Evolutionary conservation across 257 asterid species (phyloP), one percentile per base, ranked within the genome.

Genomic region (Plantago elongata): DNA sequence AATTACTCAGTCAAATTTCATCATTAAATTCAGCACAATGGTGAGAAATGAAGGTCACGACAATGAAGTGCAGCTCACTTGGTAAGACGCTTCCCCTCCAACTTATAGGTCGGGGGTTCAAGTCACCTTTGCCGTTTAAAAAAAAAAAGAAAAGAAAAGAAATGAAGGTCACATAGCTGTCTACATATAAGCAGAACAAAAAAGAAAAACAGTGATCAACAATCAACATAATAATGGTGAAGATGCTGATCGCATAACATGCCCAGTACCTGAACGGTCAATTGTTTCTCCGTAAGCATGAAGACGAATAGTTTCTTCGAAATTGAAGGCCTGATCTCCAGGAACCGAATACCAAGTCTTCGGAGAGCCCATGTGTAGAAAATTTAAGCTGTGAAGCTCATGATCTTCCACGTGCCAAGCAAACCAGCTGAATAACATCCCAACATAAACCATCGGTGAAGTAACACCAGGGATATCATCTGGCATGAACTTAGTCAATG

Each of bases 351-450:
- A 93, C 99, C 99, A 93, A 57, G 99, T 87, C 77, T 93, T 93
- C 16, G 97, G 85, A 71, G 96, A 85, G 74, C 99, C 99, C 71
- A 77, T 72, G 65, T 93, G 99, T 72, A 87, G 94, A 79, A 77
- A 93, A 82, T 93, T 93, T 78, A 93, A 77, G 78, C 99, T 93
- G 69, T 93, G 99, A 73, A 93, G 99, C 77, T 93, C 99, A 40
- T 93, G 99, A 77, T 93, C 99, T 79, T 93, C 99, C 62, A 93
- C 99, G 75, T 93, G 99, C 99, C 99, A 93, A 43, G 99, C 97
- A 84, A 89, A 93, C 99, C 99, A 93, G 75, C 99, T 93, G 84
- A 87, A 93, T 74, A 93, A 61, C 99, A 93, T 93, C 64, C 99
- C 99, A 63, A 93, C 74, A 71, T 89, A 93, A 55, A 93, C 84